phyloP scores from a whole-genome alignment of 148 eudicot genomes.

The Camellia lanceoleosa region DNA sequence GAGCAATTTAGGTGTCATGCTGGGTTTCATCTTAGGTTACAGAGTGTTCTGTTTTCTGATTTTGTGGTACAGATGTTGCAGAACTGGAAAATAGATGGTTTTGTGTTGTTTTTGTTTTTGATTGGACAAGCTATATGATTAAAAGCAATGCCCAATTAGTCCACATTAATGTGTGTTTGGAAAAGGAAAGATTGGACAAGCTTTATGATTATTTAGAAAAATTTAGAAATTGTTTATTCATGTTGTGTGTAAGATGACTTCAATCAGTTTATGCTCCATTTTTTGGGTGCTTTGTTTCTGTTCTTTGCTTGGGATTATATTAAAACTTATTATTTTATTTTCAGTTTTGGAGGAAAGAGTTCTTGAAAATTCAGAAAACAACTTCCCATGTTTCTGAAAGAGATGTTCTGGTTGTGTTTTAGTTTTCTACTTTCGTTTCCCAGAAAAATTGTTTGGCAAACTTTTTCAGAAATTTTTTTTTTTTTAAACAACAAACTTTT shows the following conservation, averaged over 20 bases:
- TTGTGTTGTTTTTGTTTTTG: slow-evolving; percentile 5
- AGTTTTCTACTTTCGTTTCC: no score
- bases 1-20: slow-evolving; percentile 78
- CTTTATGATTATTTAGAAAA: background rate
- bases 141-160: background rate
- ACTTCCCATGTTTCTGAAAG: no score
- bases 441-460: no score
- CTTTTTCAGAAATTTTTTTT: no score
- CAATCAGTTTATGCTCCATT: background rate
- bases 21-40: slow-evolving; percentile 70
- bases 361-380: no score
- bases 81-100: slow-evolving; percentile 36
- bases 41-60: slow-evolving; percentile 72
- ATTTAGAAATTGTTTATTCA: background rate
- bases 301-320: background rate
- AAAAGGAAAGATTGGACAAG: no score
- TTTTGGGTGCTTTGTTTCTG: background rate
- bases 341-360: no score
- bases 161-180: no score
- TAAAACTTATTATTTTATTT: background rate
- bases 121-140: background rate
- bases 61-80: slow-evolving; percentile 68
- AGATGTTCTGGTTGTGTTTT: no score
- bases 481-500: background rate
- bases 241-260: background rate